A percentile compares a stretch with the other conserved stretches of the same genome.
Evolutionary conservation across 768 basidiomycete species (phyloP).

Genomic region (Hirschioporus abietinus): DNA sequence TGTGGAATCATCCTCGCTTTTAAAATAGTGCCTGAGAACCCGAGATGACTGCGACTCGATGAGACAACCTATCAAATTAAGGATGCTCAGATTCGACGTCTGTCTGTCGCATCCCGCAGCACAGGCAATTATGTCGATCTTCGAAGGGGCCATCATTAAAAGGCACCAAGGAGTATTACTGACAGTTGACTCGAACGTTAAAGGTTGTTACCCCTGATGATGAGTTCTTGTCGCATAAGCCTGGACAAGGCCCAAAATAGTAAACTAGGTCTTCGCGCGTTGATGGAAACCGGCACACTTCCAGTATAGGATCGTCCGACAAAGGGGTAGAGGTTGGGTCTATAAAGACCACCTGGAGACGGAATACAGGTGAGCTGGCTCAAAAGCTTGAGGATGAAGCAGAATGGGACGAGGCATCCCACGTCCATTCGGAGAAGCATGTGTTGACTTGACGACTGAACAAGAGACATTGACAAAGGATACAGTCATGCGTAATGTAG

Average conservation of each 20-base stretch:
- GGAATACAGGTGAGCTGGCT: too few relatives aligned
- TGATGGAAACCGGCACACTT: background rate
- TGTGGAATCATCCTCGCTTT: background rate
- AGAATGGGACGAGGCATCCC: background rate
- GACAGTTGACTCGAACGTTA: background rate
- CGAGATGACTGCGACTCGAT: background rate
- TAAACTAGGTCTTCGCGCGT: background rate
- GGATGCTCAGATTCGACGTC: background rate
- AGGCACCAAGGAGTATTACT: background rate
- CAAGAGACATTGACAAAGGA: background rate
- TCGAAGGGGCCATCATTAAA: background rate
- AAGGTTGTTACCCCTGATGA: slow-evolving; percentile 1
- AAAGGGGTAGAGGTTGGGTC: background rate
- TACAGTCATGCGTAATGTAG: background rate
- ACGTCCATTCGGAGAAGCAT: background rate
- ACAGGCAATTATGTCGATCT: background rate
- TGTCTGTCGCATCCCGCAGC: background rate
- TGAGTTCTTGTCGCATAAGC: background rate
- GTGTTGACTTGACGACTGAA: background rate
- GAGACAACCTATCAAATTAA: slow-evolving; percentile 1
- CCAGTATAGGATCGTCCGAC: background rate
- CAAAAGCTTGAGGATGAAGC: background rate
- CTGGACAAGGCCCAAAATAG: background rate
- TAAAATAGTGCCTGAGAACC: background rate
- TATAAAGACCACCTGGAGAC: background rate